phyloP scores from a whole-genome alignment of 2,329 filamentous ascomycete genomes.

The Microsporum audouinii region DNA sequence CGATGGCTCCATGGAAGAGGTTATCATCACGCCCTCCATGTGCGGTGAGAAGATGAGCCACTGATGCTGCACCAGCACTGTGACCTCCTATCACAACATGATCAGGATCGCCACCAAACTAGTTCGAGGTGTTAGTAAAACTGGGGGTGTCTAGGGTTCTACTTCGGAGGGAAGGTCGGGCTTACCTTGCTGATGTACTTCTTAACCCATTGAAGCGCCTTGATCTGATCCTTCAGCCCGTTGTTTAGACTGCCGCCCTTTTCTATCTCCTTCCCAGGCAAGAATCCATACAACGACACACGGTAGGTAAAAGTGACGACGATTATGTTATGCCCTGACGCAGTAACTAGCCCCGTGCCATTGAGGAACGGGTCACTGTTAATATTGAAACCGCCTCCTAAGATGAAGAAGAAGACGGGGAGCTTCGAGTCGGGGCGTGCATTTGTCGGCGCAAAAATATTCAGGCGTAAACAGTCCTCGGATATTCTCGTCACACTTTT shows the following conservation, averaged over 20 bases:
- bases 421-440: constrained; percentile 36
- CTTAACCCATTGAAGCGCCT: constrained; percentile 59
- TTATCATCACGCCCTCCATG: constrained; percentile 37
- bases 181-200: constrained; percentile 45
- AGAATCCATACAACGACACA: constrained; percentile 62
- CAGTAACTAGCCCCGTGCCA: constrained; percentile 49
- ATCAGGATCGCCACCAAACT: constrained; percentile 58
- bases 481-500: constrained; percentile 44
- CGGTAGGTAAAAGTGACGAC: constrained; percentile 67
- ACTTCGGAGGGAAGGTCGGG: background rate
- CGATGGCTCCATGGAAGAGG: constrained; percentile 43
- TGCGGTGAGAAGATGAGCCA: constrained; percentile 52
- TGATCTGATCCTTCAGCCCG: constrained; percentile 59
- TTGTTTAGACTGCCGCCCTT: constrained; percentile 49
- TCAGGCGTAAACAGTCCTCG: constrained; percentile 34
- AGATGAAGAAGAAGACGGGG: constrained; percentile 53
- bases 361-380: constrained; percentile 51
- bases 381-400: constrained; percentile 52
- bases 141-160: background rate
- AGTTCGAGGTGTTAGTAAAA: constrained; percentile 8
- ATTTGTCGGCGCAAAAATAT: constrained; percentile 30
- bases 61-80: constrained; percentile 54
- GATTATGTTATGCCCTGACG: constrained; percentile 49
- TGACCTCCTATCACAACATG: constrained; percentile 59
- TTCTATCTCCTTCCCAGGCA: constrained; percentile 47